Percentiles rank a stretch among this genome's conserved stretches.
phyloP scores from a whole-genome alignment of 129 eudicot genomes.

The Tanacetum coccineum region DNA sequence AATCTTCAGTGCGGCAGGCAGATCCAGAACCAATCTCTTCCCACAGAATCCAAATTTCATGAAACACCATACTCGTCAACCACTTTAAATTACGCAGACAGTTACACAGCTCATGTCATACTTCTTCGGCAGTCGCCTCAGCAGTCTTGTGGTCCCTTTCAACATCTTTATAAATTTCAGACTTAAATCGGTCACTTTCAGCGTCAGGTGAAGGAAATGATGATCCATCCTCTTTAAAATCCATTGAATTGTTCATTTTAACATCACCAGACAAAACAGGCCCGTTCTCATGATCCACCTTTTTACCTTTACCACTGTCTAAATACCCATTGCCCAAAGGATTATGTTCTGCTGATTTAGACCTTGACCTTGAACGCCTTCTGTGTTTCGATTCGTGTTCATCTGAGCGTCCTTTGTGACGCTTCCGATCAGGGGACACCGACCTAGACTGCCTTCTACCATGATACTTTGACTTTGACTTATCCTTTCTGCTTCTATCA shows the following conservation, averaged over 20 bases:
- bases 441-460: slow-evolving; percentile 63
- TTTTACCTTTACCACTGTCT: slow-evolving; percentile 25
- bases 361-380: slow-evolving; percentile 69
- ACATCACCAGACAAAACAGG: slow-evolving; percentile 39
- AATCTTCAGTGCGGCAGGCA: slow-evolving; percentile 25
- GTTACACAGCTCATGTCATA: slow-evolving; percentile 20
- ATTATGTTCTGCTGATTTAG: slow-evolving; percentile 48
- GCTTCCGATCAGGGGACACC: slow-evolving; percentile 47
- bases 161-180: slow-evolving; percentile 14
- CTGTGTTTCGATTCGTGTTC: slow-evolving; percentile 42
- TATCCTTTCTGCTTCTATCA: slow-evolving; percentile 45
- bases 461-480: slow-evolving; percentile 45
- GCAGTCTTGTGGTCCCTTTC: slow-evolving; percentile 30
- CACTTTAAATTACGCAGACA: neutral
- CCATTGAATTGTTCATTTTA: slow-evolving; percentile 11
- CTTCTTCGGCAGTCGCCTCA: slow-evolving; percentile 22
- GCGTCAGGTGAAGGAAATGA: slow-evolving; percentile 14
- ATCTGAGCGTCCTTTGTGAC: slow-evolving; percentile 34
- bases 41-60: slow-evolving; percentile 5
- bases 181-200: slow-evolving; percentile 27
- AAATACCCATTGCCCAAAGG: slow-evolving; percentile 20
- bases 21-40: neutral
- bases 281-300: slow-evolving; percentile 25
- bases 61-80: neutral
- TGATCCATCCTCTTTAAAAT: slow-evolving; percentile 30